Evolutionary conservation across 75 land plant species (phyloP), one percentile per base, ranked within the genome.

Genomic region (Pinus tabuliformis): DNA sequence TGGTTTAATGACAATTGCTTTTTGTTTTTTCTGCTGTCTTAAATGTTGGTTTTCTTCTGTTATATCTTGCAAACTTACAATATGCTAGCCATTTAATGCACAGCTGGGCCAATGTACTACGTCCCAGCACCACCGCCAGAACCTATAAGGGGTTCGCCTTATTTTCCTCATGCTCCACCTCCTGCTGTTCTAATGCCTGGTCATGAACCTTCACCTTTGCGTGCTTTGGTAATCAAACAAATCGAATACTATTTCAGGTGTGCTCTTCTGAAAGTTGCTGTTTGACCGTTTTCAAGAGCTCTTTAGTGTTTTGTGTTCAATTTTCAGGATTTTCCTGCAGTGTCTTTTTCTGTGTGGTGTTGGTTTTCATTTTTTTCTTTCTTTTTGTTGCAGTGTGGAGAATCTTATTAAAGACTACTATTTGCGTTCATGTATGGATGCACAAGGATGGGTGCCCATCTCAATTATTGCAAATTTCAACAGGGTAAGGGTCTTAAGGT

Each of bases 171-270:
- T 59, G 81, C 89, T 81, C 63, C 85, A 13, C 77, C 75, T 49
- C 82, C 71, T 58, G 68, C 77, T 39, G 28, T 65, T 76, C 6
- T 76, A 77, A 16, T 77, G 52, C 83, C 84, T 57, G 56, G 68
- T 16, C 77, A 81, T 80, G 91, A 87, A 58, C 70, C 73, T 65
- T 57, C 70, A 75, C 39, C 74, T 62, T 62, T 88, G 65, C 86
- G 82, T 56, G 78, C 77, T 59, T 79, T 72, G 65, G 74, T 96
- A 9, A 79, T 87, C 37, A 96, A 85, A 75, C 99, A 96, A 75
- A 91, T 96, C 74, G 97, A 96, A 57, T 91, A 88, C 66, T 93
- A 93, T 75, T 93, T 93, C 88, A 91, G 95, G 95, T 91, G 59
- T 26, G 28, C 1, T 71, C 15, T 11, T 61, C 81, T 66, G 58